phyloP scores from a whole-genome alignment of 352 stramenopile genomes.

The Pseudoperonospora humuli region DNA sequence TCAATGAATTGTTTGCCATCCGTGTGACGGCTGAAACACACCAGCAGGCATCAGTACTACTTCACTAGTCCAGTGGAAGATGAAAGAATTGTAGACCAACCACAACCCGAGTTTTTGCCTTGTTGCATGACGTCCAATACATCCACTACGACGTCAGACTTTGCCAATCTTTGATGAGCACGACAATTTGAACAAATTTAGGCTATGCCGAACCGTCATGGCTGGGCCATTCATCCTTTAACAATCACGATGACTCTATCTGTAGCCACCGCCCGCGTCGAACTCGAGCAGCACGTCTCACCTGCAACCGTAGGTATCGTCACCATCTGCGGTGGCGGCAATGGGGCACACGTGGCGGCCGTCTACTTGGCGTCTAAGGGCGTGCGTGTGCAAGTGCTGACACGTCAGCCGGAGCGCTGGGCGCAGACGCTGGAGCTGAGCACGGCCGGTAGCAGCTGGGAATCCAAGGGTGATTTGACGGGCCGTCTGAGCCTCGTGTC shows the following conservation, averaged over 20 bases:
- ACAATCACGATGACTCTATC: slow-evolving; percentile 59
- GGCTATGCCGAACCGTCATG: not conserved
- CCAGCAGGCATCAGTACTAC: slow-evolving; percentile 54
- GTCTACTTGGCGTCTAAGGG: slow-evolving; percentile 85
- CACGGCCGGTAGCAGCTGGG: slow-evolving; percentile 82
- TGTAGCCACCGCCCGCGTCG: slow-evolving; percentile 55
- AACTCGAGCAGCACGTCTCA: slow-evolving; percentile 51
- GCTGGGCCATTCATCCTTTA: not conserved
- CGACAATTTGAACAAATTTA: not conserved
- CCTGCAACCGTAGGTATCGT: slow-evolving; percentile 47
- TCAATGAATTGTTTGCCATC: slow-evolving; percentile 73
- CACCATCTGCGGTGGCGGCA: slow-evolving; percentile 89
- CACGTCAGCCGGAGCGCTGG: slow-evolving; percentile 77
- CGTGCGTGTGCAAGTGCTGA: slow-evolving; percentile 75
- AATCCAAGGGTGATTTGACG: slow-evolving; percentile 62
- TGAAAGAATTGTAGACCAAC: slow-evolving; percentile 13
- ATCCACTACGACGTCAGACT: not conserved
- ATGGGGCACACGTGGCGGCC: slow-evolving; percentile 86
- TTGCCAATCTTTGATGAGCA: not conserved
- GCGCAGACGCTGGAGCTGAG: slow-evolving; percentile 68
- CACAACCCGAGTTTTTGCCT: slow-evolving; percentile 13
- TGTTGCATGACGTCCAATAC: slow-evolving; percentile 9
- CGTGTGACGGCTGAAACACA: slow-evolving; percentile 73
- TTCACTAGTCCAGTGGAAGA: slow-evolving; percentile 35
- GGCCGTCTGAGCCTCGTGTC: slow-evolving; percentile 68